Evolutionary conservation across 768 basidiomycete species (phyloP).

Genomic region (Tylopilus rubrobrunneus): DNA sequence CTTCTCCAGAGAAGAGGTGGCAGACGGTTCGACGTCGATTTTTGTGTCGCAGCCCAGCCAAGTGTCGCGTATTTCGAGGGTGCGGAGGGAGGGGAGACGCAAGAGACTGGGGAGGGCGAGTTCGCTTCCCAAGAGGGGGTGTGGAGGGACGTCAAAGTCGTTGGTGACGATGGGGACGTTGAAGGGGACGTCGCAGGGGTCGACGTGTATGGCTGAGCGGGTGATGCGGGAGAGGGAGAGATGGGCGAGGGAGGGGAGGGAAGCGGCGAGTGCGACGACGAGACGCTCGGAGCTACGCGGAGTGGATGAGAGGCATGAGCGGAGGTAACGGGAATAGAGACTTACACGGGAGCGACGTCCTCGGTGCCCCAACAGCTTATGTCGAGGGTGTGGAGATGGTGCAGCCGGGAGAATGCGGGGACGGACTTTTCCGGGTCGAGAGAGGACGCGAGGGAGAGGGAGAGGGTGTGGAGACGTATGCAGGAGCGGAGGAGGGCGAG

Average conservation of each 20-base stretch:
- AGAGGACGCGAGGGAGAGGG: slow-evolving; percentile 26
- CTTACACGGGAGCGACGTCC: slow-evolving; percentile 36
- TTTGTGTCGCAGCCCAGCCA: slow-evolving; percentile 50
- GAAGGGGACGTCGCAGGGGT: slow-evolving; percentile 36
- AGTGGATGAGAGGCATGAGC: slow-evolving; percentile 2
- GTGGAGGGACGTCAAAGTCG: slow-evolving; percentile 57
- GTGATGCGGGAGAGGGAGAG: slow-evolving; percentile 61
- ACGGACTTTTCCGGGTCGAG: slow-evolving; percentile 16
- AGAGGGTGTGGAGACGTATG: slow-evolving; percentile 37
- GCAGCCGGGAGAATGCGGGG: slow-evolving; percentile 22
- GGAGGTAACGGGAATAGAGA: background rate
- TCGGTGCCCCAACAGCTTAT: slow-evolving; percentile 31
- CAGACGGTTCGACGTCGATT: slow-evolving; percentile 8
- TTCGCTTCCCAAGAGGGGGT: slow-evolving; percentile 49
- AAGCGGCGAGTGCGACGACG: slow-evolving; percentile 64
- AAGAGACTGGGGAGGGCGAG: slow-evolving; percentile 66
- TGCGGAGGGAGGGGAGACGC: slow-evolving; percentile 55
- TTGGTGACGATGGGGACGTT: slow-evolving; percentile 58
- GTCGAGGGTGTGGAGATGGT: slow-evolving; percentile 13
- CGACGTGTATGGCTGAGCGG: slow-evolving; percentile 64
- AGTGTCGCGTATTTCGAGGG: slow-evolving; percentile 64
- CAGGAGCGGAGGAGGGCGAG: slow-evolving; percentile 48
- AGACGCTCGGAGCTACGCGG: slow-evolving; percentile 48
- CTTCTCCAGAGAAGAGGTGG: slow-evolving; percentile 10
- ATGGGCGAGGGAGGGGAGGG: slow-evolving; percentile 49